Evolutionary conservation across 2,329 filamentous ascomycete species (phyloP).

Genomic region (Colletotrichum brevisporum): DNA sequence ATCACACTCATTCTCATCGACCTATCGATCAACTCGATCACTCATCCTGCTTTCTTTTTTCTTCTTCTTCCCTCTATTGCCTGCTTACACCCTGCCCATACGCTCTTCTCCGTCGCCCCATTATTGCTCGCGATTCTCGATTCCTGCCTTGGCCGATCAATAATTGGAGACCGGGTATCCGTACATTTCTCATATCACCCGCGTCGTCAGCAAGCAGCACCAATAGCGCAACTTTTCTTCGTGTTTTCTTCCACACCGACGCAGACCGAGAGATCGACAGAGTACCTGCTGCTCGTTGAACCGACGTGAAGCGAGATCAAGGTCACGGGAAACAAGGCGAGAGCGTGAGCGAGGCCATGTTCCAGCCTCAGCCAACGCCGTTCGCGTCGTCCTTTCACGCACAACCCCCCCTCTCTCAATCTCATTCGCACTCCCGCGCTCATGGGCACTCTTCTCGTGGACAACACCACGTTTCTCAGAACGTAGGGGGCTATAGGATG

Average conservation of each 20-base stretch:
- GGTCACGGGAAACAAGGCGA: conserved; percentile 11
- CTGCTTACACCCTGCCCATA: conserved; percentile 1
- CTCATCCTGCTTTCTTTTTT: conserved; percentile 1
- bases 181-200: not conserved
- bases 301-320: not conserved
- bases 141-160: not conserved
- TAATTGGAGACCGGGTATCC: conserved; percentile 7
- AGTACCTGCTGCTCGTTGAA: not conserved
- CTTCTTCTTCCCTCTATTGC: no score
- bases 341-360: conserved; percentile 57
- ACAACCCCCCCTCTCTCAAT: conserved; percentile 23
- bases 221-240: not conserved
- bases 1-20: conserved; percentile 3
- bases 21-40: not conserved
- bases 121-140: not conserved
- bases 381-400: conserved; percentile 59
- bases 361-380: conserved; percentile 67
- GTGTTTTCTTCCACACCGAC: not conserved
- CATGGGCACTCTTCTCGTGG: conserved; percentile 4
- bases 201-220: conserved; percentile 16
- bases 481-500: conserved; percentile 11
- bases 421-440: conserved; percentile 4
- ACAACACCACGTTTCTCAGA: not conserved
- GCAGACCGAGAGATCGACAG: not conserved
- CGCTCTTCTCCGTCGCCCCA: conserved; percentile 1